Percentiles rank a stretch among this genome's conserved stretches.
phyloP scores from a whole-genome alignment of 805 yeast species.

The Isabelozyma rhagii region DNA sequence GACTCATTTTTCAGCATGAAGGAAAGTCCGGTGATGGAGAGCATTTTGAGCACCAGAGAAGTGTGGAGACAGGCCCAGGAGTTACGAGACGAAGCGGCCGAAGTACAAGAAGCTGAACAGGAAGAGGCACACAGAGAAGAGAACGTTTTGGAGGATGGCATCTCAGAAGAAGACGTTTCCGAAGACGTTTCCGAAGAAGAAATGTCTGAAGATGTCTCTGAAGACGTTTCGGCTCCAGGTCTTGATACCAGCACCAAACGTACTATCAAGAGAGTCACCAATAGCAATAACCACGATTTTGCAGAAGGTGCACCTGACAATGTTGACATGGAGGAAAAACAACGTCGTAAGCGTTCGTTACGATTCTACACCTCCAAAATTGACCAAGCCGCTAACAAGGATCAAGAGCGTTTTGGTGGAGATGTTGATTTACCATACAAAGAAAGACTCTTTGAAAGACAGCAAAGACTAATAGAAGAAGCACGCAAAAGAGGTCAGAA shows the following conservation, averaged over 20 bases:
- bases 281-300: slow-evolving; percentile 44
- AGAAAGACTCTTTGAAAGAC: slow-evolving; percentile 87
- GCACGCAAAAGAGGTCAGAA: slow-evolving; percentile 65
- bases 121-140: not conserved
- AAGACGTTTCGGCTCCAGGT: slow-evolving; percentile 28
- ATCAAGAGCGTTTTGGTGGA: slow-evolving; percentile 50
- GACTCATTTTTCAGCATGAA: slow-evolving; percentile 62
- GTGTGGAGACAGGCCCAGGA: slow-evolving; percentile 82
- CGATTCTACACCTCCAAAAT: slow-evolving; percentile 97
- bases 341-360: slow-evolving; percentile 71
- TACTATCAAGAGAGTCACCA: slow-evolving; percentile 37
- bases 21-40: slow-evolving; percentile 87
- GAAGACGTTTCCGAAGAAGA: slow-evolving; percentile 9
- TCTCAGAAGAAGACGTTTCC: slow-evolving; percentile 7
- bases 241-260: slow-evolving; percentile 55
- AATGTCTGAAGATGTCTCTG: slow-evolving; percentile 9
- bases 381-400: slow-evolving; percentile 73
- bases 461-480: slow-evolving; percentile 80
- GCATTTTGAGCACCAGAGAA: slow-evolving; percentile 76
- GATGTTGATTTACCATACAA: slow-evolving; percentile 90
- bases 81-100: slow-evolving; percentile 28
- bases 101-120: not conserved
- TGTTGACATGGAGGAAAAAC: slow-evolving; percentile 84
- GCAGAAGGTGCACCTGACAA: slow-evolving; percentile 70
- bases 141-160: slow-evolving; percentile 3